Evolutionary conservation across 2,329 filamentous ascomycete genomes (phyloP), one percentile per base, ranked within the genome.

Genomic region (Beauveria brongniartii): DNA sequence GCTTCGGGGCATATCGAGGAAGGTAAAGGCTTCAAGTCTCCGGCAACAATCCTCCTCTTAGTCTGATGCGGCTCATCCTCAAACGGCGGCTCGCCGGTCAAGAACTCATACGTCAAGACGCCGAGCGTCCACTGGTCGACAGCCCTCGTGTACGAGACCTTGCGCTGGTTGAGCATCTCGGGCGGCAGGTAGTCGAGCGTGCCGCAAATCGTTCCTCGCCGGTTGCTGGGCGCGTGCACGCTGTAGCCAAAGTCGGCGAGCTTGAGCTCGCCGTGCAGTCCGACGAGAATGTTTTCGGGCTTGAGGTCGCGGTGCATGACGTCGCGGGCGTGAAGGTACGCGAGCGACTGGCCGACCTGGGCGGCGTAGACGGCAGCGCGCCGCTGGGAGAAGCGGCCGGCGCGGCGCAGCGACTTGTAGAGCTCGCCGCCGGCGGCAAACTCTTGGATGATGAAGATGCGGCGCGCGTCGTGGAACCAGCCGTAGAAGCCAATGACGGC

Each of bases 271-370:
- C 69, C 68, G 20, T 67, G 61, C 7, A 68, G 37, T 0, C 69
- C 69, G 0, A 74, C 66, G 6, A 74, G 65, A 22, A 74, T 72
- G 44, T 74, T 73, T 62, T 72, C 70, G 3, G 71, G 70, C 68
- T 73, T 95, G 77, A 95, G 95, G 69, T 95, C 91, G 63, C 91
- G 83, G 73, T 95, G 90, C 78, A 94, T 94, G 67, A 96, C 88
- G 73, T 95, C 89, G 77, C 95, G 95, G 73, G 89, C 90, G 78
- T 95, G 91, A 51, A 95, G 81, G 69, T 95, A 95, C 66, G 86
- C 86, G 66, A 96, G 78, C 0, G 92, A 91, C 44, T 88, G 87
- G 18, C 89, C 89, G 89, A 94, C 93, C 75, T 95, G 91, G 4
- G 90, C 90, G 66, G 93, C 86, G 72, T 93, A 95, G 75, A 91